Evolutionary conservation across 441 rosid genomes (phyloP), one percentile per base, ranked within the genome.

Genomic region (Euphorbia celastroides): DNA sequence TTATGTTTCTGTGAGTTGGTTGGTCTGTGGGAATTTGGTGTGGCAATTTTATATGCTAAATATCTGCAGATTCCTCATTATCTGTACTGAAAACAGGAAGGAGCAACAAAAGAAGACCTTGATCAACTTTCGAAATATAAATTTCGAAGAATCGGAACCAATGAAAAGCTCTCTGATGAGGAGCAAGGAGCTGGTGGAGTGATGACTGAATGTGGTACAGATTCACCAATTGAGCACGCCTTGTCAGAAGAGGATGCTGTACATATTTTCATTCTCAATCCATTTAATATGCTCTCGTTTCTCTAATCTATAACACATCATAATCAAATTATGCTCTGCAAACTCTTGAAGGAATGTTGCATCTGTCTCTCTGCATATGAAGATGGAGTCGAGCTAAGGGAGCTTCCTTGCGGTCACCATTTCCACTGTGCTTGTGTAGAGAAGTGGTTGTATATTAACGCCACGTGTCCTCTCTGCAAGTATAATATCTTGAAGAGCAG

Each of bases 381-480:
- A 38, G 96, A 92, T 16, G 98, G 98, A 68, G 90, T 80, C 28
- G 99, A 94, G 78, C 82, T 94, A 74, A 74, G 97, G 79, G 96
- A 94, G 70, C 97, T 94, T 58, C 96, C 98, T 59, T 90, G 99
- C 66, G 86, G 84, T 65, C 99, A 94, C 75, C 99, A 92, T 72
- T 94, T 94, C 66, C 99, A 94, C 74, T 88, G 96, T 77, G 60
- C 83, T 62, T 94, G 99, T 76, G 91, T 92, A 25, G 99, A 94
- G 68, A 93, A 93, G 83, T 93, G 97, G 98, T 82, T 93, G 52
- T 84, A 78, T 57, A 87, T 93, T 36, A 93, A 90, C 59, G 90
- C 99, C 11, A 88, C 88, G 41, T 94, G 99, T 38, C 99, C 98
- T 16, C 96, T 94, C 62, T 94, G 99, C 91, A 94, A 89, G 83